Conservation (phyloP, 352 stramenopile species). For the Globisporangium carolinianum region DNA sequence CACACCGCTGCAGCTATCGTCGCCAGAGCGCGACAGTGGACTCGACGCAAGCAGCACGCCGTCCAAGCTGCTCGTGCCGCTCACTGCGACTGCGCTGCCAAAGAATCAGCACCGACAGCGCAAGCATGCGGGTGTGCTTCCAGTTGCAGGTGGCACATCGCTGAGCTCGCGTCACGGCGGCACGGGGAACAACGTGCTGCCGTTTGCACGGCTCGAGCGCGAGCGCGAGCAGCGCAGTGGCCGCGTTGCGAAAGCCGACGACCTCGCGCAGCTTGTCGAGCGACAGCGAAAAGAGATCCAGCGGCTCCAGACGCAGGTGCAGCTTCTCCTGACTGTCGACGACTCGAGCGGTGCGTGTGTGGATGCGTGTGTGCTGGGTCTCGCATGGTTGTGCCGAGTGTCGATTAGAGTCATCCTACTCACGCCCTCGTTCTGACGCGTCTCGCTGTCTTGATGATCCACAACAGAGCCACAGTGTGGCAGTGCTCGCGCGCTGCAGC, state of each 20-base stretch:
- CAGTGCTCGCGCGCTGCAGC: neutral
- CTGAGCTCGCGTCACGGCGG: slow-evolving; percentile 8
- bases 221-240: slow-evolving; percentile 23
- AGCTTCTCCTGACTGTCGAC: slow-evolving; percentile 45
- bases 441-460: neutral
- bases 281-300: slow-evolving; percentile 69
- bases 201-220: slow-evolving; percentile 41
- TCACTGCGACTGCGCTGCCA: slow-evolving; percentile 18
- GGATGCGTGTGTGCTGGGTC: neutral
- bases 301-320: slow-evolving; percentile 55
- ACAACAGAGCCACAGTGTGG: neutral
- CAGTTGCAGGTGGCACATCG: neutral
- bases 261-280: slow-evolving; percentile 37
- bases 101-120: slow-evolving; percentile 23
- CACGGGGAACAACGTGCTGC: slow-evolving; percentile 21
- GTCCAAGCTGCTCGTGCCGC: slow-evolving; percentile 17
- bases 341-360: slow-evolving; percentile 5
- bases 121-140: slow-evolving; percentile 4
- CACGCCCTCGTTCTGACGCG: neutral
- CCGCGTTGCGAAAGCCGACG: slow-evolving; percentile 22
- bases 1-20: slow-evolving; percentile 13
- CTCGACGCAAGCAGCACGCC: slow-evolving; percentile 4
- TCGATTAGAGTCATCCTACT: neutral
- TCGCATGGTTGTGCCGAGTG: neutral
- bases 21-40: slow-evolving; percentile 10